These are phyloP conservation scores for Argentina anserina DNA, from an alignment of 306 rosid species.

Conservation along the genomic window DNA sequence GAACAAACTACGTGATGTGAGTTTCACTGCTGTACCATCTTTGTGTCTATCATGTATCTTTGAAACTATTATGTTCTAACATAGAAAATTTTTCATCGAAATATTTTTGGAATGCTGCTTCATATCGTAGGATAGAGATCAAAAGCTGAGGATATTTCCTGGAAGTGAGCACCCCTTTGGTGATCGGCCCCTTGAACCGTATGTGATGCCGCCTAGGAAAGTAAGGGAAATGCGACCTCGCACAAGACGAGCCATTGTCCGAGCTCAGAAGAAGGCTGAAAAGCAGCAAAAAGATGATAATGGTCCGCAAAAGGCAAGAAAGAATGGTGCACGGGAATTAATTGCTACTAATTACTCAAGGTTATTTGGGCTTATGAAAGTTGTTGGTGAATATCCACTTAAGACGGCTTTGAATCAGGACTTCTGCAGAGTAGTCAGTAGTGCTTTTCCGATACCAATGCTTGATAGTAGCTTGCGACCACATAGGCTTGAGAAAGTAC, in stretches of 20 bases:
- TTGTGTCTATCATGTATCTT: background rate
- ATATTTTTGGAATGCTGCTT: constrained; percentile 12
- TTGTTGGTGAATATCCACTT: background rate
- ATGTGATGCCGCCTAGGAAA: constrained; percentile 66
- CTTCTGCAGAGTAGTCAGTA: background rate
- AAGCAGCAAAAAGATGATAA: constrained; percentile 40
- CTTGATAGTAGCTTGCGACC: background rate
- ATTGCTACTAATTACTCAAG: constrained; percentile 30
- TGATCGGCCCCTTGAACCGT: constrained; percentile 77
- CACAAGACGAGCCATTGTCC: constrained; percentile 78
- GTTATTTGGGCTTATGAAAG: background rate
- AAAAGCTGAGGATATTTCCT: constrained; percentile 79
- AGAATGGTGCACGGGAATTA: constrained; percentile 37
- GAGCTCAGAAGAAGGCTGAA: constrained; percentile 83
- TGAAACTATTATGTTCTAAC: no score
- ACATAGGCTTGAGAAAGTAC: no score
- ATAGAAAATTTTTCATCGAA: background rate
- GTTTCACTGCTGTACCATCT: constrained; percentile 13
- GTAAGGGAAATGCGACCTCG: constrained; percentile 82
- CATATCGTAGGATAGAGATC: constrained; percentile 76
- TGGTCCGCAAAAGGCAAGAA: constrained; percentile 42
- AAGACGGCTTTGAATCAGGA: background rate
- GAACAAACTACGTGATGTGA: constrained; percentile 86
- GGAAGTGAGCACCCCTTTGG: constrained; percentile 75
- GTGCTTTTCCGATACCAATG: background rate